phyloP scores from a whole-genome alignment of 768 basidiomycete species.

The button mushroom (Agaricus bisporus) region DNA sequence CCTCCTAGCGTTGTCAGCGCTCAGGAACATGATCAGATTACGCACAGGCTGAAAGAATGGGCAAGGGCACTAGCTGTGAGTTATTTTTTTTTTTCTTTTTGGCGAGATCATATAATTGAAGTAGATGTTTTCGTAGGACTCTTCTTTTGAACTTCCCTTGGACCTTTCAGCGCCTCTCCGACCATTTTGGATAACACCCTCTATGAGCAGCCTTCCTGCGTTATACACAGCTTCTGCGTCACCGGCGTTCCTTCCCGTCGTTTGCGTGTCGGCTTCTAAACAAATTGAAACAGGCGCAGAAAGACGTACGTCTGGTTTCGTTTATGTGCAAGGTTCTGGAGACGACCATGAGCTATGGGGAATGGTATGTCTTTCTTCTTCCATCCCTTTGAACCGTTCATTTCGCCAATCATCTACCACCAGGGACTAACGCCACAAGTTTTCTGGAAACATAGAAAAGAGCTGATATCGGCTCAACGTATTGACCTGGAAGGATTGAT shows the following conservation, averaged over 20 bases:
- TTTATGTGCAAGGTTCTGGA: constrained; percentile 90
- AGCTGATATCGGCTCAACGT: constrained; percentile 42
- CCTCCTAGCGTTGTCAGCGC: constrained; percentile 61
- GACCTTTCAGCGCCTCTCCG: constrained; percentile 58
- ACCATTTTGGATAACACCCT: constrained; percentile 85
- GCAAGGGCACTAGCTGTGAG: constrained; percentile 60
- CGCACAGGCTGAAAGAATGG: constrained; percentile 59
- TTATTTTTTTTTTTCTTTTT: background rate
- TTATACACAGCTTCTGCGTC: constrained; percentile 12
- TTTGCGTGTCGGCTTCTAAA: constrained; percentile 85
- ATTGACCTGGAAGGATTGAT: constrained; percentile 46
- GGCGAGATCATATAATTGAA: background rate
- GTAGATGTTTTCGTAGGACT: constrained; percentile 38
- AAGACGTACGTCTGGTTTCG: constrained; percentile 60
- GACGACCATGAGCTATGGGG: constrained; percentile 94
- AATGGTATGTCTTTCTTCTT: constrained; percentile 36
- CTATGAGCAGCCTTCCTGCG: constrained; percentile 43
- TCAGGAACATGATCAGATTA: constrained; percentile 82
- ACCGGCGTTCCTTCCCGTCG: constrained; percentile 48
- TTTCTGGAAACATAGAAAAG: constrained; percentile 59
- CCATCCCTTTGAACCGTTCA: background rate
- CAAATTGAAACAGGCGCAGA: constrained; percentile 56
- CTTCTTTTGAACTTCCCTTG: constrained; percentile 60
- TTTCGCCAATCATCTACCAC: background rate
- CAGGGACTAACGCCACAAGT: constrained; percentile 71